phyloP scores from a whole-genome alignment of 2,329 filamentous ascomycete species.

The Apiospora koreana region DNA sequence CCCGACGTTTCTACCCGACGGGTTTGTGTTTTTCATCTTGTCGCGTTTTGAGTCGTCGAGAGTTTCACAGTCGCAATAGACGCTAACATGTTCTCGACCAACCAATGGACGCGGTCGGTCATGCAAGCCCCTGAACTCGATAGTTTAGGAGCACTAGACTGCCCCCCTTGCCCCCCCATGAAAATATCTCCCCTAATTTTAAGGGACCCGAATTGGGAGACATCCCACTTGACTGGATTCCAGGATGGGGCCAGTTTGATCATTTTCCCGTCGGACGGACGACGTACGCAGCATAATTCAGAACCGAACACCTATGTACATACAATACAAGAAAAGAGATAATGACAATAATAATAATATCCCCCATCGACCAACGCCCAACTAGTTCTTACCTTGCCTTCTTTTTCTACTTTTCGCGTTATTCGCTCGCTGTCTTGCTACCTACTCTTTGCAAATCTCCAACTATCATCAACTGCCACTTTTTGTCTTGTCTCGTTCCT shows the following conservation, averaged over 20 bases:
- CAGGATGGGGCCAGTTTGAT: constrained; percentile 7
- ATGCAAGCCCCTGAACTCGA: constrained; percentile 9
- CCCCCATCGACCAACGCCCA: neutral
- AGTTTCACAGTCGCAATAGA: neutral
- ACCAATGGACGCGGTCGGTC: neutral
- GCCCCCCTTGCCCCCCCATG: neutral
- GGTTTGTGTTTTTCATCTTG: neutral
- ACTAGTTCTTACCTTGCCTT: neutral
- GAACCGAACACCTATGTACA: neutral
- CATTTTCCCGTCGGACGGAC: neutral
- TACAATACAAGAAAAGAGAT: neutral
- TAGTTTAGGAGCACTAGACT: constrained; percentile 2
- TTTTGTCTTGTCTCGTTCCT: neutral
- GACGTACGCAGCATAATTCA: neutral
- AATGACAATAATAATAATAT: neutral
- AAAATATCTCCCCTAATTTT: constrained; percentile 6
- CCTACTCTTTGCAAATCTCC: no score
- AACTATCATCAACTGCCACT: neutral
- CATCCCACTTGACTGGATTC: constrained; percentile 1
- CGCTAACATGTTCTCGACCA: constrained; percentile 1
- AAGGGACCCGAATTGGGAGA: constrained; percentile 6
- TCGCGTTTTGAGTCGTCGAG: constrained; percentile 8
- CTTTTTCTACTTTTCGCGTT: neutral
- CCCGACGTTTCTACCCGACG: neutral
- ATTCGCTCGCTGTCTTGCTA: neutral